Base-by-base conservation (phyloP, 2,329 filamentous ascomycete genomes). In the Xenoacremonium recifei region DNA sequence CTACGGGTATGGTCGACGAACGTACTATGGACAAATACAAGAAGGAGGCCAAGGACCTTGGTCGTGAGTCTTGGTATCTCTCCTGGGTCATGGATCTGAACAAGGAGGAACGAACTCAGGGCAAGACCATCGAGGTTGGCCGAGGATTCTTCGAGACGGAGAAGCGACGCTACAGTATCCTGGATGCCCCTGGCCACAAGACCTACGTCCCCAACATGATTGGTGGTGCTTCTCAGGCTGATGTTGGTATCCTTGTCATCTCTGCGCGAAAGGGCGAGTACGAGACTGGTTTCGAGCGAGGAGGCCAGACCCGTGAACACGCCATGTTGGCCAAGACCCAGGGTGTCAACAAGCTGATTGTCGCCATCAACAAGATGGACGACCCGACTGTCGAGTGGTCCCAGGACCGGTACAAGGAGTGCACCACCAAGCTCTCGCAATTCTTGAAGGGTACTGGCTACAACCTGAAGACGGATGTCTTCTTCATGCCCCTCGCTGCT, bases 361-460 rank as follows among this genome's bases (percentile, higher is more conserved):
- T 99, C 21, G 93, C 80, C 39, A 91, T 96, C 64, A 99, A 99
- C 81, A 99, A 99, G 78, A 99, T 99, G 95, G 93, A 99, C 63
- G 93, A 99, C 64, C 76, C 85, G 10, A 99, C 93, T 3, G 95
- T 99, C 38, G 82, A 96, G 61, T 99, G 95, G 95, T 93, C 87
- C 40, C 82, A 96, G 58, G 87, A 88, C 30, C 85, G 93, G 42
- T 99, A 89, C 73, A 84, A 89, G 60, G 93, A 99, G 70, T 99
- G 93, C 68, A 91, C 84, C 4, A 84, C 84, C 53, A 99, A 97
- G 73, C 81, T 99, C 37, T 68, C 82, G 13, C 79, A 84, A 54
- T 97, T 96, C 76, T 72, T 99, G 49, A 96, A 96, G 73, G 87
- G 82, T 39, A 86, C 95, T 10, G 92, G 92, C 19, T 97, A 96